Evolutionary conservation across 371 early-diverging fungal genomes (phyloP), one percentile per base, ranked within the genome.

Genomic region (Catenaria anguillulae): DNA sequence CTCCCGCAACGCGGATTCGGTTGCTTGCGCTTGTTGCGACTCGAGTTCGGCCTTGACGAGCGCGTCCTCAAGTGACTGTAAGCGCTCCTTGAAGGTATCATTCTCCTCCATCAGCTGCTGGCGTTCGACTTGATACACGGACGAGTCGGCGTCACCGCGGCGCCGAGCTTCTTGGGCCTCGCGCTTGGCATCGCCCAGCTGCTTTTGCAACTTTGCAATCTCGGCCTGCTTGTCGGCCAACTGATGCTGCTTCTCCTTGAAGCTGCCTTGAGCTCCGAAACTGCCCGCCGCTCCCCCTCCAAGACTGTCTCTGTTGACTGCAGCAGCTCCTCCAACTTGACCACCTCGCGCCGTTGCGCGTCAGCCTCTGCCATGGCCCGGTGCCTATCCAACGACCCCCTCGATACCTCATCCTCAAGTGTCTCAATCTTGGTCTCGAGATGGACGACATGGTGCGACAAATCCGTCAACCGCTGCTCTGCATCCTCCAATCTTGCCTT

Each of bases 11-110:
- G 21, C 12, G 21, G 60, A 54, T 62, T 77, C 77, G n/a, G 54
- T 66, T 33, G 66, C 64, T 29, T 66, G 73, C 33, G 72, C 50
- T 1, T 62, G 64, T 24, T 61, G 60, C 24, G 73, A 62, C 58
- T 72, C 71, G 10, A 31, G n/a, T 62, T 74, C 73, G n/a, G 73
- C 66, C 21, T 71, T 68, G 21, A 33, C 33, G 15, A 77, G 66
- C 21, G 69, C 40, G 17, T 43, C 63, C 48, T 74, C 73, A 24
- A 73, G 65, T 17, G 19, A 26, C 31, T 50, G 15, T 3, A 50
- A 13, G 4, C 23, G 15, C 8, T 26, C 15, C 52, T 29, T 8
- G 15, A 8, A 29, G 21, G 15, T 26, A 8, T 50, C 52, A 13
- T 15, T 0, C 10, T 50, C 31, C 15, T 29, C 29, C 15, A 8